Percentiles rank a stretch among this genome's conserved stretches.
These are phyloP conservation scores for Rhamnella rubrinervis DNA, from an alignment of 331 rosid species.

Conservation along the genomic window DNA sequence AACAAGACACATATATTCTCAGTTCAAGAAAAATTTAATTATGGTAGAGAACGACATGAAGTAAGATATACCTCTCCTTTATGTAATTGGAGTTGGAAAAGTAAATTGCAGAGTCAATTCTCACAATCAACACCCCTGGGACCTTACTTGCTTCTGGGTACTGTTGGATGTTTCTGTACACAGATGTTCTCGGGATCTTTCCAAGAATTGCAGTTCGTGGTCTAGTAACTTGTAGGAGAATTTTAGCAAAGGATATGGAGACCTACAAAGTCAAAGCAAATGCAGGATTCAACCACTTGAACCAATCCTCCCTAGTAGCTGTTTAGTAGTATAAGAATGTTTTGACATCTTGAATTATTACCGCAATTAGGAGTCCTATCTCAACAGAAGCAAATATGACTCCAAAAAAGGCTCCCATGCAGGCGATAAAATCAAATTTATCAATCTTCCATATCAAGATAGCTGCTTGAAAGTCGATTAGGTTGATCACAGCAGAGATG, in stretches of 20 bases:
- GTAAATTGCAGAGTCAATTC: constrained; percentile 93
- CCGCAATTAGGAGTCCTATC: constrained; percentile 90
- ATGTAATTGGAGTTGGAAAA: constrained; percentile 93
- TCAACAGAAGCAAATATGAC: constrained; percentile 80
- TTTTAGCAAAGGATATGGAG: constrained; percentile 86
- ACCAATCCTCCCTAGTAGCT: constrained; percentile 16
- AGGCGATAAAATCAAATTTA: constrained; percentile 84
- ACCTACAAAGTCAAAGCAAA: constrained; percentile 53
- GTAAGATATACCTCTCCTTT: constrained; percentile 68
- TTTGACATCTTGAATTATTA: constrained; percentile 31
- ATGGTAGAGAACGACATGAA: not conserved
- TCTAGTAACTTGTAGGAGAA: constrained; percentile 89
- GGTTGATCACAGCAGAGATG: constrained; percentile 82
- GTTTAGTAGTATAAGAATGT: constrained; percentile 24
- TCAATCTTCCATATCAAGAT: constrained; percentile 87
- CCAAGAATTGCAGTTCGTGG: constrained; percentile 94
- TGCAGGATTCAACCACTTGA: constrained; percentile 10
- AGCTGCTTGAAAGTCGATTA: constrained; percentile 79
- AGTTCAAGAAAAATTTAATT: not conserved
- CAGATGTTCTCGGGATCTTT: constrained; percentile 72
- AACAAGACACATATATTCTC: not conserved
- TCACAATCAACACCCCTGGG: constrained; percentile 75
- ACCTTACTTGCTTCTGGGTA: constrained; percentile 83
- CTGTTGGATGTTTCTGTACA: constrained; percentile 83
- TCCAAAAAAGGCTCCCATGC: constrained; percentile 97